These are phyloP conservation scores for Pholiota adiposa DNA, from an alignment of 1,284 basidiomycete species.

Conservation along the genomic window DNA sequence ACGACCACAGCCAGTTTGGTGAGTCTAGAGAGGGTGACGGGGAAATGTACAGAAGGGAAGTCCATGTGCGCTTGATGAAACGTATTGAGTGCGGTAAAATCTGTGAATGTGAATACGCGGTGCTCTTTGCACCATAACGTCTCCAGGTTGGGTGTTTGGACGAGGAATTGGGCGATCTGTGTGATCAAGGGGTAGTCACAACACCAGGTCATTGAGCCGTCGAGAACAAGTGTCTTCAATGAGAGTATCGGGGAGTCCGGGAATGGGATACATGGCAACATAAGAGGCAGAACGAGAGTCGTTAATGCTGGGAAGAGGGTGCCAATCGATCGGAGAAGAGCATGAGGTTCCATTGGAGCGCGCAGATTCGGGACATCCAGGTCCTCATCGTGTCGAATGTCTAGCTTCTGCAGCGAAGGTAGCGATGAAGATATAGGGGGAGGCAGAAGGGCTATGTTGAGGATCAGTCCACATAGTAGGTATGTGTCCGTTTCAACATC, in stretches of 20 bases:
- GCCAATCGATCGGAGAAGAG: not conserved
- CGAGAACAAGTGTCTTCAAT: constrained; percentile 2
- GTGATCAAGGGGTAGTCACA: not conserved
- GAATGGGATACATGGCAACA: not conserved
- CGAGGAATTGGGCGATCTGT: not conserved
- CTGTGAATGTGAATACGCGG: not conserved
- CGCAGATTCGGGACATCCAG: not conserved
- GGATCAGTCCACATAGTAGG: not conserved
- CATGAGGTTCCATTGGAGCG: not conserved
- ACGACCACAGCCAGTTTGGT: not conserved
- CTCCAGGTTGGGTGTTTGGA: not conserved
- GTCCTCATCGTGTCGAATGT: not conserved
- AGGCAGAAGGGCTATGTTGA: not conserved
- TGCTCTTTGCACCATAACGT: constrained; percentile 6
- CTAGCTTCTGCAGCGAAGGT: not conserved
- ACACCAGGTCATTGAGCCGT: not conserved
- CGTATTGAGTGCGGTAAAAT: not conserved
- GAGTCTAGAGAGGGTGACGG: not conserved
- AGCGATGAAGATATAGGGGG: not conserved
- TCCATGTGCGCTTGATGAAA: not conserved
- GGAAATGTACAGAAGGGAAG: not conserved
- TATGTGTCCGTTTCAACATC: not conserved
- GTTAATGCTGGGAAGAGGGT: not conserved
- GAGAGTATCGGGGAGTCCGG: not conserved
- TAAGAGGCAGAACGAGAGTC: not conserved